Base-by-base conservation (phyloP, 1,284 basidiomycete genomes). In the Porogramme epimiltina region DNA sequence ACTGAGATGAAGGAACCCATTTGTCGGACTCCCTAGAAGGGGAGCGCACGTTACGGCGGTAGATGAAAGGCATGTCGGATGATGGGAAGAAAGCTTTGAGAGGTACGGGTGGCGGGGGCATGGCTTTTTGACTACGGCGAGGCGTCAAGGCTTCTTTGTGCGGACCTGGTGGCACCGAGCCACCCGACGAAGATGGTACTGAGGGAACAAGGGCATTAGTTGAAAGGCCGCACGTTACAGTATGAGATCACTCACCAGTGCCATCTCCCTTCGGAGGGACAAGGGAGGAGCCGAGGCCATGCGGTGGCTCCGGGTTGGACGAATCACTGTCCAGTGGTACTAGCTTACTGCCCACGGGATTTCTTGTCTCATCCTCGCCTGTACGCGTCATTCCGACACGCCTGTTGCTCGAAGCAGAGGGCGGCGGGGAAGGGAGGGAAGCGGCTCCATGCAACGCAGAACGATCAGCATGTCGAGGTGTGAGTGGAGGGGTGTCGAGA, bases 1-100 rank as follows among this genome's bases (percentile, higher is more conserved):
- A 58, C 36, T 66, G 64, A 10, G 64, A 66, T 6, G 64, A 66
- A 0, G 63, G 62, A 1, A 65, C 61, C 54, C 57, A 52, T 16
- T 33, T 45, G 3, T 55, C 47, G 3, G 53, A 45, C n/a, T 46
- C 45, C 3, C 40, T 31, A 6, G 52, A 52, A 4, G 22, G 6
- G 8, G 34, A 37, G 34, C 13, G n/a, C 16, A 5, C 34, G 42
- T n/a, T 42, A 42, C 16, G 31, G 25, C 10, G 25, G 18, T 5
- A 38, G 26, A n/a, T 41, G 37, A 31, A 6, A 37, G 34, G 28
- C 34, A 37, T 44, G 39, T 18, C 28, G 45, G 39, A 36, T 5
- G 48, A 16, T 16, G 16, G 31, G 28, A 45, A 15, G 49, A 43
- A 24, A 34, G 39, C 38, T 41, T 47, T 54, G 34, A n/a, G 44